A percentile compares a stretch with the other conserved stretches of the same genome.
These are phyloP conservation scores for Actinomucor elegans DNA, from an alignment of 371 early-diverging fungal species.

Conservation along the genomic window DNA sequence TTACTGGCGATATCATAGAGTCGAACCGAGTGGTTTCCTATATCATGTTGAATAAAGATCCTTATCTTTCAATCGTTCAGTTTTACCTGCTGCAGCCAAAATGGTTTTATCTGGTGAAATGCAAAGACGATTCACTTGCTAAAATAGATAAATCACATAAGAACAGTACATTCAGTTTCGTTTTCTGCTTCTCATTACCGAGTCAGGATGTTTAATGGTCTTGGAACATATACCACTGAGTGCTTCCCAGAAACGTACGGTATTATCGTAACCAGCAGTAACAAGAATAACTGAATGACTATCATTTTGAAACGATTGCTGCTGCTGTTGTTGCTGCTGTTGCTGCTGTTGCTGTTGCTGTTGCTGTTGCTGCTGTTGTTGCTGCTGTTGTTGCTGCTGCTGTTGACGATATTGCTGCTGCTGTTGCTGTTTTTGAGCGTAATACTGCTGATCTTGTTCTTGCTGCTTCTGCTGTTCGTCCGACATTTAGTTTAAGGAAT, in stretches of 20 bases:
- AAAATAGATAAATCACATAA: background rate
- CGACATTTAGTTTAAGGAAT: background rate
- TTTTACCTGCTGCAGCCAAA: conserved; percentile 88
- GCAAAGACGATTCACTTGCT: conserved; percentile 93
- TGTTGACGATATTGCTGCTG: conserved; percentile 4
- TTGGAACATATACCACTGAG: conserved; percentile 90
- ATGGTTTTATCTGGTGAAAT: conserved; percentile 93
- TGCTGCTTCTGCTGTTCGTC: conserved; percentile 4
- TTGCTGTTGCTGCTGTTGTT: conserved; percentile 2
- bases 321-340: conserved; percentile 47
- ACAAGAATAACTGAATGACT: conserved; percentile 87
- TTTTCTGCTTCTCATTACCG: conserved; percentile 41
- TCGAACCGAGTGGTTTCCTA: conserved; percentile 80
- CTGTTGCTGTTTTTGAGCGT: background rate
- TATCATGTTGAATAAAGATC: background rate
- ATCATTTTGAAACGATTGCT: conserved; percentile 49
- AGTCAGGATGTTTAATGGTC: conserved; percentile 93
- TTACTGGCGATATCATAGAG: conserved; percentile 83
- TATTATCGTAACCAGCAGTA: conserved; percentile 96
- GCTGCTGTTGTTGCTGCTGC: background rate
- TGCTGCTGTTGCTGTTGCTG: conserved; percentile 38
- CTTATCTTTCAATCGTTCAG: too few species aligned
- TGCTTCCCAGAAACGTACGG: conserved; percentile 98
- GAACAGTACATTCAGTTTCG: background rate
- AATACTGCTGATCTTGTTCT: conserved; percentile 3